Conservation (phyloP, 2,329 filamentous ascomycete species). For the Cladophialophora bantiana region DNA sequence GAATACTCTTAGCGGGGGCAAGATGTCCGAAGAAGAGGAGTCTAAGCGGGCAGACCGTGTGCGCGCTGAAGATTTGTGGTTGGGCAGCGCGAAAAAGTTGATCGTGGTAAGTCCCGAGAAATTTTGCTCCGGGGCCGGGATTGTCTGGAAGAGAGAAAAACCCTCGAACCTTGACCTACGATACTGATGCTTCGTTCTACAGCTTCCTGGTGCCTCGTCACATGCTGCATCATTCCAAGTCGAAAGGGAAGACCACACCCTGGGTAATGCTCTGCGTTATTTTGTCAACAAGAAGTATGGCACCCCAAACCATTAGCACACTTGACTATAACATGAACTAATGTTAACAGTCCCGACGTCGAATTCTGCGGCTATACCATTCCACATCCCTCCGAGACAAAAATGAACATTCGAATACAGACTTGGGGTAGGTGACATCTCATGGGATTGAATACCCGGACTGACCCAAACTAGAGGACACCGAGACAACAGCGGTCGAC, state of each 20-base stretch:
- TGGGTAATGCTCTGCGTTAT: conserved; percentile 92
- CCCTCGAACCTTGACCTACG: background rate
- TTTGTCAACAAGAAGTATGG: conserved; percentile 98
- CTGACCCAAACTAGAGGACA: conserved; percentile 36
- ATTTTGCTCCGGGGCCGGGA: conserved; percentile 6
- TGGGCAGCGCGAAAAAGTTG: conserved; percentile 37
- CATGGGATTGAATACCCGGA: background rate
- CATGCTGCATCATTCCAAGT: conserved; percentile 96
- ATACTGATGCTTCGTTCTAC: background rate
- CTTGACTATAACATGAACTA: conserved; percentile 6
- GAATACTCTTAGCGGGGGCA: background rate
- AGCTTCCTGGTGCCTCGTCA: conserved; percentile 84
- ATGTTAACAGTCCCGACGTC: conserved; percentile 75
- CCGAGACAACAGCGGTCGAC: conserved; percentile 73
- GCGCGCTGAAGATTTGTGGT: conserved; percentile 29
- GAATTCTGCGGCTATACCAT: conserved; percentile 99
- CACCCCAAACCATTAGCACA: background rate
- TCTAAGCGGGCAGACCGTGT: background rate
- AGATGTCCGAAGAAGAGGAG: conserved; percentile 27
- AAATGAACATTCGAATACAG: conserved; percentile 98
- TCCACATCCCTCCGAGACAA: conserved; percentile 91
- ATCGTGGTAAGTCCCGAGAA: conserved; percentile 32
- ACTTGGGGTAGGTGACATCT: conserved; percentile 76
- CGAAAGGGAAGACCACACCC: conserved; percentile 88
- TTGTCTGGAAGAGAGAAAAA: background rate